Base-by-base conservation (phyloP, 2,329 filamentous ascomycete genomes). In the Cercospora janseana region DNA sequence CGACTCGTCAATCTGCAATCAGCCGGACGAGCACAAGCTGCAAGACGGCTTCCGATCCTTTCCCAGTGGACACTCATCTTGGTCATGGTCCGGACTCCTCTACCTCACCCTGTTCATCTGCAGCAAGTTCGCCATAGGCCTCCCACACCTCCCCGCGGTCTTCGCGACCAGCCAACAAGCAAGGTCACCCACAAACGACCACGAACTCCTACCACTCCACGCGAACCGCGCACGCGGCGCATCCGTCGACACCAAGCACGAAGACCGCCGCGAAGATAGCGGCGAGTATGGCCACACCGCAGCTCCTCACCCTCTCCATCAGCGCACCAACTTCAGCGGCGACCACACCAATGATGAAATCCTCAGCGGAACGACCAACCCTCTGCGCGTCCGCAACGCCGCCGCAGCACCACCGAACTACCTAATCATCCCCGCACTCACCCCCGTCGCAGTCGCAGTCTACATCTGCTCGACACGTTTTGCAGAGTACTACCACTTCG, bases 91-190 rank as follows among this genome's bases (percentile, higher is more conserved):
- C 8, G 91, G 91, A 1, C 74, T 96, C 45, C 80, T 90, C 46
- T 95, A 96, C 67, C 79, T 95, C 12, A 86, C 86, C 1, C 80
- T 97, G 43, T 96, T 90, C 75, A 78, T 97, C 16, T 88, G 87
- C 58, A 87, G 84, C 69, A 92, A 91, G 67, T 87, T 92, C 63
- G 79, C 82, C 52, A 82, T 91, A 55, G 84, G 81, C 7, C 77
- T 89, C 24, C 87, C 87, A 1, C 87, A 85, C 66, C 78, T 87
- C 7, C 60, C 75, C 79, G 5, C 75, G n/a, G 29, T 50, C 15
- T 32, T 45, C 9, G 23, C 75, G 76, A 34, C 69, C 24, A 49
- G 51, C n/a, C 28, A 29, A 42, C 34, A 28, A 7, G 10, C 7
- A 51, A 21, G 9, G 13, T 46, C 44, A n/a, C 49, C 37, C 37